Conservation (phyloP, 257 asterid genomes). For the Solanum lycopersicoides region DNA sequence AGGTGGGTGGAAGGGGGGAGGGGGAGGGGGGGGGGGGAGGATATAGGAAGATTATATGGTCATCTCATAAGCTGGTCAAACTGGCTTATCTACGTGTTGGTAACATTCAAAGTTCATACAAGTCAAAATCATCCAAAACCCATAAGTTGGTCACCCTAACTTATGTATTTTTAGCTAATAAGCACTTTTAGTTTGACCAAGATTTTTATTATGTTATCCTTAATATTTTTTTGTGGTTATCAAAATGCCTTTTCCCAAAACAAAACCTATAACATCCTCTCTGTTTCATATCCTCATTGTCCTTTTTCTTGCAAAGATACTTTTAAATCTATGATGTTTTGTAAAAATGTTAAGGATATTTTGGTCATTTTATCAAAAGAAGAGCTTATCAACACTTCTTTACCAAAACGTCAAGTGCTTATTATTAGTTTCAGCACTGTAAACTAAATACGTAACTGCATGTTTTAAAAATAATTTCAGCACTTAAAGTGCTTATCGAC, state of each 20-base stretch:
- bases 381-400: not conserved
- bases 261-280: no score
- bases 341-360: not conserved
- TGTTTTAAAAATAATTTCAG: not conserved
- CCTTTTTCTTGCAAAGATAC: not conserved
- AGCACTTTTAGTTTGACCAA: not conserved
- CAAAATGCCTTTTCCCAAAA: not conserved
- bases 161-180: not conserved
- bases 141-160: not conserved
- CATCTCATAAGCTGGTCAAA: not conserved
- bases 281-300: not conserved
- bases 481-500: not conserved
- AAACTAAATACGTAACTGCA: not conserved
- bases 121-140: not conserved
- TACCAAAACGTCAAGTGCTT: not conserved
- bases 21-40: not conserved
- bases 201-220: not conserved
- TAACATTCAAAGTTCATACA: not conserved
- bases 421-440: not conserved
- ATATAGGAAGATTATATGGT: not conserved
- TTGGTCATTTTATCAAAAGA: not conserved
- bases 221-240: not conserved
- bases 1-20: not conserved
- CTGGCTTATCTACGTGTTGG: not conserved
- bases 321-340: not conserved